Percentiles rank a stretch among this genome's conserved stretches.
These are phyloP conservation scores for Camellia granthamiana DNA, from an alignment of 148 eudicot genomes.

Conservation along the genomic window DNA sequence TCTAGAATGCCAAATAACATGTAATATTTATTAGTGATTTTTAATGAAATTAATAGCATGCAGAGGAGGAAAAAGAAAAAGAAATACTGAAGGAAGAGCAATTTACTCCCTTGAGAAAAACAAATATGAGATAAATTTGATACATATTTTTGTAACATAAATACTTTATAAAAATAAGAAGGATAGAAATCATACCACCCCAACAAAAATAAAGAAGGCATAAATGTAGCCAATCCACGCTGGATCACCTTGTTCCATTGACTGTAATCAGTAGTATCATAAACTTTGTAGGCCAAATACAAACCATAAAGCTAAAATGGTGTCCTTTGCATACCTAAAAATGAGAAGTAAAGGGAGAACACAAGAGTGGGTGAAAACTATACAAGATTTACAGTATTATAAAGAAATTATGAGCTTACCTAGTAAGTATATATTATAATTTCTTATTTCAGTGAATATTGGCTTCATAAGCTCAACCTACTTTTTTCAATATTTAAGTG, in stretches of 20 bases:
- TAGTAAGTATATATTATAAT: not conserved
- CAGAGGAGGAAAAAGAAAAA: not conserved
- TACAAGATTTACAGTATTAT: not conserved
- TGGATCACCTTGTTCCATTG: constrained; percentile 95
- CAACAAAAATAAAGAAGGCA: constrained; percentile 81
- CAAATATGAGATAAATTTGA: not conserved
- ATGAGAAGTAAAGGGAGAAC: not conserved
- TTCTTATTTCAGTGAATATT: not conserved
- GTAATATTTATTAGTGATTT: not conserved
- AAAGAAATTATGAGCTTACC: not conserved
- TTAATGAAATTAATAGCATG: not conserved
- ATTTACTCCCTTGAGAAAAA: not conserved
- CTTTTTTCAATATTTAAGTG: not conserved
- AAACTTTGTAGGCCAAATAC: not conserved
- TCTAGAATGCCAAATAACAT: not conserved
- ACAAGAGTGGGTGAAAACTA: not conserved
- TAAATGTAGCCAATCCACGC: constrained; percentile 92
- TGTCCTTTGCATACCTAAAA: not conserved
- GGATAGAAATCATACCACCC: constrained; percentile 73
- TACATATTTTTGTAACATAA: not conserved
- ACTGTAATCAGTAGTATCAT: constrained; percentile 43
- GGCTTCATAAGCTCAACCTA: not conserved
- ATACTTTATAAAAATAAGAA: not conserved
- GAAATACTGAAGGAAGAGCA: not conserved
- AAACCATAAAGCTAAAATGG: not conserved